Base-by-base conservation (phyloP, 164 flowering plant species). In the Kalanchoe fedtschenkoi region DNA sequence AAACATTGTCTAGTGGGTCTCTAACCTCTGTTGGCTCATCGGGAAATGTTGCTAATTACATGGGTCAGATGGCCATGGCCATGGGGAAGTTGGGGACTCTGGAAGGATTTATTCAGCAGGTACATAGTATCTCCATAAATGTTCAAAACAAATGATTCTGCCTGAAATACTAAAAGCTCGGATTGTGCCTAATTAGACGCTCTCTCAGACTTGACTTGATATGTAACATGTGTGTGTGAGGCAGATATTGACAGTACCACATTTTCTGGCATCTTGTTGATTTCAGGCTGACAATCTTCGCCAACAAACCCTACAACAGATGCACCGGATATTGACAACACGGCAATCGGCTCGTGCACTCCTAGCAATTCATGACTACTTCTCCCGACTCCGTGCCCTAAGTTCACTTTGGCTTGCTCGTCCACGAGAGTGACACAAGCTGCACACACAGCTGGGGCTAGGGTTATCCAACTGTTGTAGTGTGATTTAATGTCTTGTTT, bases 61-160 rank as follows among this genome's bases (percentile, higher is more conserved):
- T 58, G 61, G 61, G 61, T 58, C 61, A 58, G 41, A 58, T 58
- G 61, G 41, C 61, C 38, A 58, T 34, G 61, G 61, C 41, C 41
- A 58, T 58, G 42, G 41, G 41, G 29, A 58, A 58, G 41, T 37
- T 58, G 38, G 61, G 41, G 29, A 58, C 39, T 10, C 41, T 34
- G 0, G 61, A 58, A 24, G 61, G 61, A 37, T 58, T 58, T 24
- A 34, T 58, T 58, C 41, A 41, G 26, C 61, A 34, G 41, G 61
- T 58, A 58, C 24, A 33, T 29, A 1, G 5, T 29, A 28, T 34
- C 15, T 58, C 42, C 16, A n/a, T 34, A n/a, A 17, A 15, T 28
- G 28, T 51, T 10, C 16, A 44, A n/a, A 44, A 44, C 0, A 44
- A 17, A n/a, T 41, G 1, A 4, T 44, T 44, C 24, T n/a, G 22